Conservation (phyloP, 2,329 filamentous ascomycete genomes). For the Ascocoryne sarcoides region DNA sequence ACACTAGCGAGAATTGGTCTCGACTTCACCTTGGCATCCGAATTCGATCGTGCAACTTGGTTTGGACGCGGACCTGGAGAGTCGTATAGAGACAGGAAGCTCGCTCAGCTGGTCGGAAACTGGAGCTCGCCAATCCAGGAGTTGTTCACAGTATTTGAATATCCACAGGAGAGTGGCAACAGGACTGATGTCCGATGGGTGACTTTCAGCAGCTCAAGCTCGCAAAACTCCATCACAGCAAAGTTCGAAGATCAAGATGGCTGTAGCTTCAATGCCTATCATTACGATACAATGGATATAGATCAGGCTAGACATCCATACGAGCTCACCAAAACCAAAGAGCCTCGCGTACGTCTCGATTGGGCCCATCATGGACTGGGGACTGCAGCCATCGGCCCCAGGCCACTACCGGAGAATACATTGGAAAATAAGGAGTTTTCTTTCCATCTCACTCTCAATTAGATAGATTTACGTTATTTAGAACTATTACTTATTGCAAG, state of each 20-base stretch:
- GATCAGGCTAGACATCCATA: conserved; percentile 53
- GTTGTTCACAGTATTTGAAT: conserved; percentile 54
- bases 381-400: conserved; percentile 41
- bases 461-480: too few species aligned
- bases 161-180: conserved; percentile 60
- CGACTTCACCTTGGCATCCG: conserved; percentile 39
- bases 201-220: conserved; percentile 28
- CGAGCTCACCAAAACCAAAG: conserved; percentile 40
- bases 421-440: neutral
- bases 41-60: conserved; percentile 45
- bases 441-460: too few species aligned
- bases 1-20: conserved; percentile 54
- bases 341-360: conserved; percentile 37
- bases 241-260: conserved; percentile 16
- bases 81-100: conserved; percentile 57
- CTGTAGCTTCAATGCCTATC: conserved; percentile 42
- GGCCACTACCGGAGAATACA: too few species aligned
- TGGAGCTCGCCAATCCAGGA: conserved; percentile 39
- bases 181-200: conserved; percentile 52
- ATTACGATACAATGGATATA: conserved; percentile 43
- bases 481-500: too few species aligned
- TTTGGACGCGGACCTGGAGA: conserved; percentile 59
- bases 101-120: conserved; percentile 47
- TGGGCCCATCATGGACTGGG: conserved; percentile 38
- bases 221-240: conserved; percentile 3